phyloP scores from a whole-genome alignment of 306 rosid species.

The Prunus salicina region DNA sequence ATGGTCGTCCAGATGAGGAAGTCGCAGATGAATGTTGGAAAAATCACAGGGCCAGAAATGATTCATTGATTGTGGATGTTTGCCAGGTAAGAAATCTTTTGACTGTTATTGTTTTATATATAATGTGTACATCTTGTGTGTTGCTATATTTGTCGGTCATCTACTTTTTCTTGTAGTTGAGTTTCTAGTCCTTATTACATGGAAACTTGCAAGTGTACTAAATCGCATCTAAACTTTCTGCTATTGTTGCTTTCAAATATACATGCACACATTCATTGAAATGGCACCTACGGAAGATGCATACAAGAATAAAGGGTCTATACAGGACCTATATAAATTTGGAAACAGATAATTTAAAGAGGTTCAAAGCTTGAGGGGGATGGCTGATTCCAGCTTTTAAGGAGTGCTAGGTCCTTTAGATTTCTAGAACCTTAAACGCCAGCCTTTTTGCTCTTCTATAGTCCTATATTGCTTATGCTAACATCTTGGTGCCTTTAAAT shows the following conservation, averaged over 20 bases:
- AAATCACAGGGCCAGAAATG: conserved; percentile 94
- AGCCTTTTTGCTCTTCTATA: background rate
- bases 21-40: conserved; percentile 96
- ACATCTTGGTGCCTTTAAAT: background rate
- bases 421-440: background rate
- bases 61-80: conserved; percentile 96
- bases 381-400: no score
- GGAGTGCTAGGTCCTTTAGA: no score
- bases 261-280: background rate
- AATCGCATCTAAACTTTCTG: background rate
- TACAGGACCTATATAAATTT: no score
- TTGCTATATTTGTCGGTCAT: no score
- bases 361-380: no score
- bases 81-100: conserved; percentile 76
- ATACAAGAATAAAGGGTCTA: no score
- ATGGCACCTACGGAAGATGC: background rate
- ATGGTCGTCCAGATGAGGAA: conserved; percentile 87
- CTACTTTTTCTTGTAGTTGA: no score
- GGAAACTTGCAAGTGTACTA: background rate
- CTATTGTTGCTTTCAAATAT: background rate
- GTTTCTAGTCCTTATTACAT: no score
- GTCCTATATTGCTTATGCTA: background rate
- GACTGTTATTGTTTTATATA: conserved; percentile 5
- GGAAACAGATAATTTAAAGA: no score
- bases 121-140: conserved; percentile 6